These are phyloP conservation scores for Vinca minor DNA, from an alignment of 257 asterid species.

Conservation along the genomic window DNA sequence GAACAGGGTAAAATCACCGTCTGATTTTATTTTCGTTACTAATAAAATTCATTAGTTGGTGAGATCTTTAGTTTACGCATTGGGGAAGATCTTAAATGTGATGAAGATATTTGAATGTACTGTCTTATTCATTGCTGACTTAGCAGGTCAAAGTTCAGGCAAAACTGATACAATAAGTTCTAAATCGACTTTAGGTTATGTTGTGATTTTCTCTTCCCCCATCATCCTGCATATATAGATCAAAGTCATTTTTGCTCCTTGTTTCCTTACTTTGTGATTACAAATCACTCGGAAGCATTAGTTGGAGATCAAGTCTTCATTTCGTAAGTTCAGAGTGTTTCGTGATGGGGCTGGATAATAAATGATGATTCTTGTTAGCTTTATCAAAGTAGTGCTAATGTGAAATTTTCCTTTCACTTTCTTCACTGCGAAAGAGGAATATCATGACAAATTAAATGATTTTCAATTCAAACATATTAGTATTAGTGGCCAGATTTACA, in stretches of 20 bases:
- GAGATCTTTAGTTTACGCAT: no score
- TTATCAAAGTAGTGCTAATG: no score
- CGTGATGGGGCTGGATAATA: background rate
- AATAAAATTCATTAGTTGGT: background rate
- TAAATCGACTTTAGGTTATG: background rate
- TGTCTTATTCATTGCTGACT: background rate
- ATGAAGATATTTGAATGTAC: background rate
- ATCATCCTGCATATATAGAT: background rate
- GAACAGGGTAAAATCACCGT: constrained; percentile 48
- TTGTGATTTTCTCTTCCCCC: background rate
- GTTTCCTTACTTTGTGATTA: background rate
- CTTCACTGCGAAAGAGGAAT: no score
- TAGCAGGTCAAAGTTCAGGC: background rate
- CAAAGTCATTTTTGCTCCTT: background rate
- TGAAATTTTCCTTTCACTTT: no score
- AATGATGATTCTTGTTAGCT: no score
- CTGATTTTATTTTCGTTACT: background rate
- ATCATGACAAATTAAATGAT: background rate
- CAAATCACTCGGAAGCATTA: background rate
- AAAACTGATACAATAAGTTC: background rate
- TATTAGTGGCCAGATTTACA: background rate
- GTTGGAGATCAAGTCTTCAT: background rate
- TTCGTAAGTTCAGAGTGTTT: background rate
- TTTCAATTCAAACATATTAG: background rate
- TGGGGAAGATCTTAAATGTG: background rate